Conservation (phyloP, 805 yeast genomes). For the Alloascoidea africana region DNA sequence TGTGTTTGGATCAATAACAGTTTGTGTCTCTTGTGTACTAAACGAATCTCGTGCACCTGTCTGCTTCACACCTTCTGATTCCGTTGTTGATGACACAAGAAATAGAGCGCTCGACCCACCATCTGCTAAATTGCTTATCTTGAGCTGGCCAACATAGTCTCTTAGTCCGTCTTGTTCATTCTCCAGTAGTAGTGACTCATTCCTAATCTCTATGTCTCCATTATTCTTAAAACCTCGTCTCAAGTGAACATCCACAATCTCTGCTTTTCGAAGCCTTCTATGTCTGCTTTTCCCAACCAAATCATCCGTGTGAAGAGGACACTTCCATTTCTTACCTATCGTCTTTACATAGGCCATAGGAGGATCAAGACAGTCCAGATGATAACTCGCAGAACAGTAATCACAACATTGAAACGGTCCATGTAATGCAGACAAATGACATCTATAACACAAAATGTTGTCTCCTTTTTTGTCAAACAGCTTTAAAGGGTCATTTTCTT, state of each 20-base stretch:
- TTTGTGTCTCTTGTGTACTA: too few species aligned
- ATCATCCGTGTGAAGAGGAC: slow-evolving; percentile 69
- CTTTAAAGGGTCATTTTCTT: slow-evolving; percentile 42
- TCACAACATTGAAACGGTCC: slow-evolving; percentile 62
- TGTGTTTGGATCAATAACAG: too few species aligned
- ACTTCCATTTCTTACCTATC: slow-evolving; percentile 73
- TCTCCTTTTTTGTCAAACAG: slow-evolving; percentile 56
- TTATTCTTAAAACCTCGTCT: slow-evolving; percentile 35
- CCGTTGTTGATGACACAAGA: too few species aligned
- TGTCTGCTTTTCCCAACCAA: slow-evolving; percentile 23
- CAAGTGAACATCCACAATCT: slow-evolving; percentile 37
- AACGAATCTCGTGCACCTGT: too few species aligned
- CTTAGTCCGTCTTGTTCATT: too few species aligned
- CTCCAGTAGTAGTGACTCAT: too few species aligned
- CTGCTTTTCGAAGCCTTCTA: slow-evolving; percentile 36
- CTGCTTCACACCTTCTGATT: too few species aligned
- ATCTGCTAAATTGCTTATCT: too few species aligned
- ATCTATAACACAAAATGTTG: slow-evolving; percentile 58
- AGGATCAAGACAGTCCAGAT: slow-evolving; percentile 69
- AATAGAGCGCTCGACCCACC: too few species aligned
- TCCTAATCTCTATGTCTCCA: slow-evolving; percentile 42
- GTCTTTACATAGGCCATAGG: slow-evolving; percentile 63
- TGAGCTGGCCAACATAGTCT: too few species aligned
- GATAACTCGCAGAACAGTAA: slow-evolving; percentile 75
- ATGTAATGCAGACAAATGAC: slow-evolving; percentile 54